Conservation (phyloP, 257 asterid genomes). For the Eucommia ulmoides region DNA sequence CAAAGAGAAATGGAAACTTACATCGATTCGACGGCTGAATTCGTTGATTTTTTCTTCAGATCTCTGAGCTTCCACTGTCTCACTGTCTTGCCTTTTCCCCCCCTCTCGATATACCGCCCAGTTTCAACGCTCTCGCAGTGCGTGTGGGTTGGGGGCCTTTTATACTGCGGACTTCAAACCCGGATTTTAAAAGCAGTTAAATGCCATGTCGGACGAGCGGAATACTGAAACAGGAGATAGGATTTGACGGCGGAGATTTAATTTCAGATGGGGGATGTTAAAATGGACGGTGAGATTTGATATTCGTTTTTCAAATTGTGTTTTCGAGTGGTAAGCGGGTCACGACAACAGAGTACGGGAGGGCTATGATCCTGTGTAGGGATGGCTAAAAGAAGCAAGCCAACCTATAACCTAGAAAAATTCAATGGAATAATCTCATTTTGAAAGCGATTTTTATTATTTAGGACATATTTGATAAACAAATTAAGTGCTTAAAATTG, state of each 20-base stretch:
- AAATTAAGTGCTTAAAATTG: background rate
- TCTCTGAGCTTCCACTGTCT: too few relatives aligned
- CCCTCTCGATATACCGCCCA: too few relatives aligned
- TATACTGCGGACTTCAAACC: conserved; percentile 58
- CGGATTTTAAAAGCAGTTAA: conserved; percentile 56
- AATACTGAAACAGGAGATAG: conserved; percentile 11
- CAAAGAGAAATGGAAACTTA: conserved; percentile 12
- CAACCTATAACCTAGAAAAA: too few relatives aligned
- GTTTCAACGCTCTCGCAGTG: conserved; percentile 13
- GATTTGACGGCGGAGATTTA: conserved; percentile 30
- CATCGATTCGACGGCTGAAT: conserved; percentile 19
- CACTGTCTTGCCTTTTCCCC: too few relatives aligned
- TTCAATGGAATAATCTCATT: too few relatives aligned
- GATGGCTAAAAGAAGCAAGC: background rate
- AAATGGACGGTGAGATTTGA: conserved; percentile 23
- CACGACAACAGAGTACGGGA: background rate
- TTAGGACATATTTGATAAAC: background rate
- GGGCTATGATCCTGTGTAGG: background rate
- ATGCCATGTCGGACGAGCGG: conserved; percentile 51
- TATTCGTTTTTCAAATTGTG: conserved; percentile 14
- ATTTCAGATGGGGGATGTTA: conserved; percentile 1
- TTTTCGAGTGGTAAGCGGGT: background rate
- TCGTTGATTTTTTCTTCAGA: conserved; percentile 13
- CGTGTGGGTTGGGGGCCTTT: conserved; percentile 11
- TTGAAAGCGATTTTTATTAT: background rate